phyloP scores from a whole-genome alignment of 176 grass and related monocot genomes.

The Cenchrus fungigraminus region DNA sequence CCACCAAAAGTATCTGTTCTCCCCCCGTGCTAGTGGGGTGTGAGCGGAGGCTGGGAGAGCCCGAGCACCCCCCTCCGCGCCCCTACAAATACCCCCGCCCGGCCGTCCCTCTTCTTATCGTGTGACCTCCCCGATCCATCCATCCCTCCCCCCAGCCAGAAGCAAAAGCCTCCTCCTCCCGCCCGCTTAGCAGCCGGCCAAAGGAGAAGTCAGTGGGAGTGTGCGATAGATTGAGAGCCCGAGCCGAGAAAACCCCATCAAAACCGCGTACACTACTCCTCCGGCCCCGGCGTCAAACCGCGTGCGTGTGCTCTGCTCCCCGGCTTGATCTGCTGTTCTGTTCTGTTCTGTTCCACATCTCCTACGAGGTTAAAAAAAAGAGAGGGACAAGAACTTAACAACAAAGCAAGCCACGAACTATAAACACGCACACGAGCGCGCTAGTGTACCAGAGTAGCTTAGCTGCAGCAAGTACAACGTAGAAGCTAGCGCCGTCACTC shows the following conservation, averaged over 20 bases:
- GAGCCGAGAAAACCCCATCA: neutral
- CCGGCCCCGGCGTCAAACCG: neutral
- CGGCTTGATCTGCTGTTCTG: neutral
- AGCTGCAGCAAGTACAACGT: constrained; percentile 7
- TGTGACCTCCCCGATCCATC: neutral
- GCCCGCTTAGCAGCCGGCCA: neutral
- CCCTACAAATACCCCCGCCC: constrained; percentile 66
- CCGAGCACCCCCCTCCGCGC: neutral
- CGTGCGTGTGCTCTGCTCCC: neutral
- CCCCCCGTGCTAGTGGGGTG: constrained; percentile 35
- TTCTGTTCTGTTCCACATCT: neutral
- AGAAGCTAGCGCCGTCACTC: constrained; percentile 24
- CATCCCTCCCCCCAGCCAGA: neutral
- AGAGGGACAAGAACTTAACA: neutral
- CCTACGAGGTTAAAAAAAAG: constrained; percentile 1
- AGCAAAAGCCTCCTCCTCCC: neutral
- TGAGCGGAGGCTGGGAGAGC: constrained; percentile 11
- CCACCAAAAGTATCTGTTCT: constrained; percentile 52
- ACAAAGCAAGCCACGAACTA: constrained; percentile 14
- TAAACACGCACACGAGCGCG: constrained; percentile 1
- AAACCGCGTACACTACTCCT: neutral
- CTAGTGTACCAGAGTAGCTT: neutral
- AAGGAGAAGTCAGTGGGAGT: constrained; percentile 15
- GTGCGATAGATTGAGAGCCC: neutral
- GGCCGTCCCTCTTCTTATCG: constrained; percentile 38